Evolutionary conservation across 148 eudicot species (phyloP), one percentile per base, ranked within the genome.

Genomic region (Dianthus caryophyllus): DNA sequence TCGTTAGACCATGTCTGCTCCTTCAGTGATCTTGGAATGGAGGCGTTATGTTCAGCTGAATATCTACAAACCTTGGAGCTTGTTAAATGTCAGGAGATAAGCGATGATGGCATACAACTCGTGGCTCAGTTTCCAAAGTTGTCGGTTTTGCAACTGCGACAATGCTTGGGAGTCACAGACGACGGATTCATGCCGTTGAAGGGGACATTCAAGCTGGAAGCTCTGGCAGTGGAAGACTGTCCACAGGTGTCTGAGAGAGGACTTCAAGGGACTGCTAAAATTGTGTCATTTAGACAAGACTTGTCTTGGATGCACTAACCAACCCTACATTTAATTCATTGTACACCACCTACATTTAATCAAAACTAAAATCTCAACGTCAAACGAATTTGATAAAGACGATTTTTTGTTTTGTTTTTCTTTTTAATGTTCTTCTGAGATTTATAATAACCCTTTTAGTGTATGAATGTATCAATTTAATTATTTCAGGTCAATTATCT

Each of bases 271-370:
- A 84, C 81, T 71, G 96, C 96, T 26, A 82, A 67, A 74, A 79
- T 75, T 0, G 89, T 87, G 20, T 72, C 80, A 48, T 89, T 83
- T 77, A 92, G 73, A 80, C 87, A 83, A 61, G 97, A 92, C 74
- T 75, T 92, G 61, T 85, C 96, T 16, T 87, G 97, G 97, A 87
- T 92, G 93, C 79, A 74, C 75, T 91, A 73, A 86, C 58, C 54
- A n/a, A n/a, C n/a, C n/a, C n/a, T n/a, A n/a, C n/a, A n/a, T n/a
- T n/a, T n/a, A n/a, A n/a, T n/a, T n/a, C n/a, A n/a, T n/a, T n/a
- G n/a, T n/a, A n/a, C n/a, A n/a, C n/a, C n/a, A n/a, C n/a, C n/a
- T n/a, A n/a, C n/a, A n/a, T n/a, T n/a, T n/a, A n/a, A n/a, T n/a
- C n/a, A n/a, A n/a, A n/a, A n/a, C n/a, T n/a, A n/a, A n/a, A n/a